Base-by-base conservation (phyloP, 208 protist genomes). In the Leishmania braziliensis region DNA sequence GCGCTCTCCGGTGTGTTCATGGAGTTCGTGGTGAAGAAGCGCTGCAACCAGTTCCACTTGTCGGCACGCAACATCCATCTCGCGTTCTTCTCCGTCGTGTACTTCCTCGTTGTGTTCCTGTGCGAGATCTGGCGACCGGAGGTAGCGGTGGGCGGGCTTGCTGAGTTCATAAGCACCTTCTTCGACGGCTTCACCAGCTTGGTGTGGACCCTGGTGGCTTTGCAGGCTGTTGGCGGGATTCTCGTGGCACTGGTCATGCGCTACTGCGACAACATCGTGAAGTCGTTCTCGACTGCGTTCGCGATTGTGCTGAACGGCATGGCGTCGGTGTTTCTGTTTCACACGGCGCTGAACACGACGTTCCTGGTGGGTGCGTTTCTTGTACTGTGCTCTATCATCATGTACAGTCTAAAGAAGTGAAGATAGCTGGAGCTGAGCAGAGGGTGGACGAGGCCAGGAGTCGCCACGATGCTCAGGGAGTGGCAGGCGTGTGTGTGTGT, bases 201-300 rank as follows among this genome's bases (percentile, higher is more conserved):
- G 3, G 87, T 89, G n/a, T 93, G 89, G 89, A 68, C 84, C 20
- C 46, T 95, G 26, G 82, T 96, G 29, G 10, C 36, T 90, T 23
- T 94, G 33, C 90, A 95, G 68, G 86, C 89, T 0, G 18, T 84
- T 14, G 90, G 90, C 16, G 91, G 91, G 9, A 75, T 96, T 18
- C 50, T 96, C 12, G 88, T 96, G 20, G 92, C 90, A 3, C 23
- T 95, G 48, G 90, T 95, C 0, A 75, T 96, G 58, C 85, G 89
- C 63, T 91, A 96, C 85, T 86, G 90, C 23, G 88, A 94, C 87
- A 95, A 93, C 86, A 94, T 96, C 20, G 79, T 95, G 39, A 95
- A 95, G 77, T 79, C 87, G 0, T 95, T 96, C 81, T 89, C 90
- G 18, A 91, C 89, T 3, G 88, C 83, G 0, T 75, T 86, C 10